Conservation (phyloP, 2,329 filamentous ascomycete genomes). For the Ceratocystis colombiana region DNA sequence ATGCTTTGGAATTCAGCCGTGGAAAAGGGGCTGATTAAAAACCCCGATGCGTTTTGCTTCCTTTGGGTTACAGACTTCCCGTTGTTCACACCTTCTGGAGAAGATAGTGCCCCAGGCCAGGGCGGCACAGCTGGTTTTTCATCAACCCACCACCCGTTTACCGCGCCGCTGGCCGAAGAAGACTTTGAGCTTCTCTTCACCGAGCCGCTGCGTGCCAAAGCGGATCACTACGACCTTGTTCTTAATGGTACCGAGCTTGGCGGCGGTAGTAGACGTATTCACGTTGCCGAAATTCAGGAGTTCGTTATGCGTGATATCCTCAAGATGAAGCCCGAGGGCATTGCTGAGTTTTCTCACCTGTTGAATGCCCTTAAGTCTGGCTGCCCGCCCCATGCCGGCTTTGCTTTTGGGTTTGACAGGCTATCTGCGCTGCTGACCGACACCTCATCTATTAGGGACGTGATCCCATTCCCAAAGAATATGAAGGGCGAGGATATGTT, state of each 20-base stretch:
- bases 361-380: slow-evolving; percentile 72
- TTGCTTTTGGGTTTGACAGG: slow-evolving; percentile 86
- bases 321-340: slow-evolving; percentile 59
- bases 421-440: slow-evolving; percentile 70
- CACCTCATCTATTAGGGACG: slow-evolving; percentile 70
- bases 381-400: slow-evolving; percentile 88
- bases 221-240: slow-evolving; percentile 91
- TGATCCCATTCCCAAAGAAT: slow-evolving; percentile 94
- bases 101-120: slow-evolving; percentile 56
- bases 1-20: slow-evolving; percentile 61
- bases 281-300: slow-evolving; percentile 71
- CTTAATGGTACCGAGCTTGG: slow-evolving; percentile 92
- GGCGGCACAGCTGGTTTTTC: slow-evolving; percentile 70
- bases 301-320: slow-evolving; percentile 77
- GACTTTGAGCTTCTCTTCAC: slow-evolving; percentile 67
- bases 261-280: slow-evolving; percentile 86
- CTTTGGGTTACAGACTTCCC: slow-evolving; percentile 88
- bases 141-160: slow-evolving; percentile 93
- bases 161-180: slow-evolving; percentile 60
- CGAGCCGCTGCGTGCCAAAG: slow-evolving; percentile 61
- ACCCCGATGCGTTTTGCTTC: slow-evolving; percentile 49
- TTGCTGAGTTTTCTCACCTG: slow-evolving; percentile 77
- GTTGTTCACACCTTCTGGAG: slow-evolving; percentile 65
- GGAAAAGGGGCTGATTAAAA: slow-evolving; percentile 46
- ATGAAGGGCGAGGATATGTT: slow-evolving; percentile 79